A percentile compares a stretch with the other conserved stretches of the same genome.
Conservation (phyloP, 371 early-diverging fungal species). For the Syncephalis fuscata region DNA sequence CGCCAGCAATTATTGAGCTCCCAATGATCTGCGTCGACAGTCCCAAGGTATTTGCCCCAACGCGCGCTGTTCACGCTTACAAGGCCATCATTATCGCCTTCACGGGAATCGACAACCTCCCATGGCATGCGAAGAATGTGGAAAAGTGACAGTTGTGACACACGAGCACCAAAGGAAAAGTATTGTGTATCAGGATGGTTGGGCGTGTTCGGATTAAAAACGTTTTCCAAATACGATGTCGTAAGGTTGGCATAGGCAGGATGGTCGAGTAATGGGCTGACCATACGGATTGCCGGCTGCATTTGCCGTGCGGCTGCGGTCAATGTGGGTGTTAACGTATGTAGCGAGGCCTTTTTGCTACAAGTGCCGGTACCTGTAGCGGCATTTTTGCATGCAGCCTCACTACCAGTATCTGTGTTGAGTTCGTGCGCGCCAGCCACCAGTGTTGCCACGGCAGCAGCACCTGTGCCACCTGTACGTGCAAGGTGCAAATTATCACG, state of each 20-base stretch:
- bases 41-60: conserved; percentile 76
- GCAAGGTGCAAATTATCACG: conserved; percentile 51
- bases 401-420: background rate
- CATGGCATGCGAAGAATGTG: conserved; percentile 12
- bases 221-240: conserved; percentile 55
- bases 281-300: conserved; percentile 3
- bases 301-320: background rate
- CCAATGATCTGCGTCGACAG: conserved; percentile 71
- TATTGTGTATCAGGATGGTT: conserved; percentile 59
- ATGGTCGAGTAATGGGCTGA: conserved; percentile 42
- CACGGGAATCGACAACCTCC: conserved; percentile 49
- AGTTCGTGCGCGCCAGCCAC: no score
- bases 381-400: background rate
- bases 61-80: conserved; percentile 59
- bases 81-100: conserved; percentile 87
- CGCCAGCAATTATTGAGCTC: conserved; percentile 46
- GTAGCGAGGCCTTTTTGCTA: background rate
- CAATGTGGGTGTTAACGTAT: background rate
- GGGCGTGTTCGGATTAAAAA: conserved; percentile 76
- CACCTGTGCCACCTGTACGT: background rate
- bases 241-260: conserved; percentile 84
- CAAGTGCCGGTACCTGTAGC: background rate
- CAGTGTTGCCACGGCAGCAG: no score
- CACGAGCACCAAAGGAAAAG: conserved; percentile 57
- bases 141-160: conserved; percentile 16